These are phyloP conservation scores for Groenewaldozyma salmanticensis DNA, from an alignment of 805 yeast genomes.

Conservation along the genomic window DNA sequence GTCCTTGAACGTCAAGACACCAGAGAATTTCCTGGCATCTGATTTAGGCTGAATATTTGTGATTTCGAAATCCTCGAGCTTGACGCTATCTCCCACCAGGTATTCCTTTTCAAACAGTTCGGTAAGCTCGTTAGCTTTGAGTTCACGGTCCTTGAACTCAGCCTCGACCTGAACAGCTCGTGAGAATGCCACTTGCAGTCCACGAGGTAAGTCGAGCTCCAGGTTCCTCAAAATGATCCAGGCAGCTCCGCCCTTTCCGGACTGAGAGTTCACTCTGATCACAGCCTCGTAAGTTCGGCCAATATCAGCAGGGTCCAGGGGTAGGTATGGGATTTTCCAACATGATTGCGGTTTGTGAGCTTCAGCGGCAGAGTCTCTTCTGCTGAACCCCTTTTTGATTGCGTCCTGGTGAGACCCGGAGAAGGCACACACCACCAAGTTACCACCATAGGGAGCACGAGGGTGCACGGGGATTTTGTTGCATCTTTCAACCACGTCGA, in stretches of 20 bases:
- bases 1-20: conserved; percentile 10
- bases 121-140: conserved; percentile 53
- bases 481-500: conserved; percentile 67
- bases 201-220: conserved; percentile 75
- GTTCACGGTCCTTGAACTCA: conserved; percentile 63
- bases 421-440: conserved; percentile 74
- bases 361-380: conserved; percentile 18
- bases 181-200: conserved; percentile 68
- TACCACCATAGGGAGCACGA: conserved; percentile 78
- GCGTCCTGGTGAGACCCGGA: conserved; percentile 87
- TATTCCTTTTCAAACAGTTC: conserved; percentile 55
- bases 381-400: conserved; percentile 68
- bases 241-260: conserved; percentile 85
- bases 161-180: conserved; percentile 60
- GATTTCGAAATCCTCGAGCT: conserved; percentile 40
- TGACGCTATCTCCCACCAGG: conserved; percentile 28
- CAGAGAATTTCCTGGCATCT: background rate
- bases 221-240: conserved; percentile 72
- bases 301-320: conserved; percentile 75
- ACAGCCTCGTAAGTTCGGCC: conserved; percentile 91
- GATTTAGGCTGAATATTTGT: conserved; percentile 2
- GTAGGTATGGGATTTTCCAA: conserved; percentile 76
- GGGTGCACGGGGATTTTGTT: conserved; percentile 72
- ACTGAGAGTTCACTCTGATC: conserved; percentile 78
- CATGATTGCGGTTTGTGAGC: conserved; percentile 18